phyloP scores from a whole-genome alignment of 495 filamentous ascomycete genomes.

The Aspergillus nanangensis region DNA sequence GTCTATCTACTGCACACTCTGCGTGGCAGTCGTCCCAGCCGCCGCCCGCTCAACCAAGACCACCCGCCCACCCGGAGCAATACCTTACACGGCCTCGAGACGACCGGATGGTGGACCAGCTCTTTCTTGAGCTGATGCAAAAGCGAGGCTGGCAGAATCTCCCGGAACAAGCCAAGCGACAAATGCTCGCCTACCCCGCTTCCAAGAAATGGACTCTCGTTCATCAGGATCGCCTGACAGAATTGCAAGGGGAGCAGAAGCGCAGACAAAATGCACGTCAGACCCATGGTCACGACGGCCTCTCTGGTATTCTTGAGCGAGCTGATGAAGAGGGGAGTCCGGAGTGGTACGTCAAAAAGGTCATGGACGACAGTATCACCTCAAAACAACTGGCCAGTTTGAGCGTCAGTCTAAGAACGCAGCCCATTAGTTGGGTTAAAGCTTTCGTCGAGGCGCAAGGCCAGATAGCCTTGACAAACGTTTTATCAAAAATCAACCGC shows the following conservation, averaged over 20 bases:
- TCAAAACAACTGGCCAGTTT: conserved; percentile 86
- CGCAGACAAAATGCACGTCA: conserved; percentile 65
- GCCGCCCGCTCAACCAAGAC: conserved; percentile 39
- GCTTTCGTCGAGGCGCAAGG: conserved; percentile 96
- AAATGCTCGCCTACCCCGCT: conserved; percentile 92
- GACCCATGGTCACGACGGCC: conserved; percentile 57
- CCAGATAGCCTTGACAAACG: conserved; percentile 92
- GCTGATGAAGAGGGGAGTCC: conserved; percentile 93
- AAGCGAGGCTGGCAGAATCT: conserved; percentile 96
- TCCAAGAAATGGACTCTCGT: conserved; percentile 97
- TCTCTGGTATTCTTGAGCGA: conserved; percentile 60
- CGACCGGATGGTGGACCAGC: conserved; percentile 82
- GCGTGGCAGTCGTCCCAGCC: conserved; percentile 34
- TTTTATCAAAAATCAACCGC: conserved; percentile 88
- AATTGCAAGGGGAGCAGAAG: conserved; percentile 93
- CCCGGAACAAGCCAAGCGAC: conserved; percentile 89
- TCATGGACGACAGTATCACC: conserved; percentile 93
- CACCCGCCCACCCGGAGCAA: conserved; percentile 34
- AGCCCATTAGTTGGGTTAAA: conserved; percentile 95
- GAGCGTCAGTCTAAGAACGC: conserved; percentile 89
- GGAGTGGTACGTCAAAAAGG: conserved; percentile 96
- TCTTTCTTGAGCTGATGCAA: conserved; percentile 91
- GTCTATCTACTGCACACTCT: conserved; percentile 31
- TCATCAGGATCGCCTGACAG: conserved; percentile 88
- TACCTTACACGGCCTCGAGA: conserved; percentile 71